Evolutionary conservation across 345 rosid species (phyloP).

Genomic region (Limnanthes douglasii): DNA sequence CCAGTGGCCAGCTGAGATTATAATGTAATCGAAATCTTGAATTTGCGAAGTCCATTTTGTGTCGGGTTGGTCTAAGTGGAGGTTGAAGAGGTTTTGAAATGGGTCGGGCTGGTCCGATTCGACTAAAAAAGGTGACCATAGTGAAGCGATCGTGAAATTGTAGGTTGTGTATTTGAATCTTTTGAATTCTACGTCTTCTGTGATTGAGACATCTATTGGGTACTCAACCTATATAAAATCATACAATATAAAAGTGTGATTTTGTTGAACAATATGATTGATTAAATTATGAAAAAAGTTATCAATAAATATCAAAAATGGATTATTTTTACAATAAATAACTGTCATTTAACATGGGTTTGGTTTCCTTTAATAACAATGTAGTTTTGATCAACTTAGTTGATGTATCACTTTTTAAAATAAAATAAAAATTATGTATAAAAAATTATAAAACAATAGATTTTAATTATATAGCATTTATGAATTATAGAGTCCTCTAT

Average conservation of each 20-base stretch:
- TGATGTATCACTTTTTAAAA: too few relatives aligned
- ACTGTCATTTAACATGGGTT: too few relatives aligned
- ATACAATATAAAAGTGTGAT: background rate
- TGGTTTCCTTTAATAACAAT: too few relatives aligned
- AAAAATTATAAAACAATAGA: too few relatives aligned
- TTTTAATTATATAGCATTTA: too few relatives aligned
- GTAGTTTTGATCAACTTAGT: too few relatives aligned
- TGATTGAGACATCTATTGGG: constrained; percentile 48
- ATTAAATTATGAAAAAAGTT: background rate
- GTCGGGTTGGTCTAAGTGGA: constrained; percentile 50
- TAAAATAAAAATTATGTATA: too few relatives aligned
- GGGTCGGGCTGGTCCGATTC: constrained; percentile 22
- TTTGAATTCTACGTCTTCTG: constrained; percentile 38
- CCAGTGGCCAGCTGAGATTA: constrained; percentile 81
- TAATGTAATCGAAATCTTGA: constrained; percentile 38
- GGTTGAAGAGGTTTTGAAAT: constrained; percentile 28
- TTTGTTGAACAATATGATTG: background rate
- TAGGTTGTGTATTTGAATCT: constrained; percentile 49
- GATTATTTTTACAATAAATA: background rate
- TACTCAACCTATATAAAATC: constrained; percentile 42
- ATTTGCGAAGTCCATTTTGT: constrained; percentile 42
- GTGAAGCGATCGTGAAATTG: constrained; percentile 60
- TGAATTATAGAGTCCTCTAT: too few relatives aligned
- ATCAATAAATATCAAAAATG: background rate
- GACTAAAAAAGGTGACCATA: constrained; percentile 61